Percentiles rank a stretch among this genome's conserved stretches.
Conservation (phyloP, 768 basidiomycete species). For the Mycena alexandri region DNA sequence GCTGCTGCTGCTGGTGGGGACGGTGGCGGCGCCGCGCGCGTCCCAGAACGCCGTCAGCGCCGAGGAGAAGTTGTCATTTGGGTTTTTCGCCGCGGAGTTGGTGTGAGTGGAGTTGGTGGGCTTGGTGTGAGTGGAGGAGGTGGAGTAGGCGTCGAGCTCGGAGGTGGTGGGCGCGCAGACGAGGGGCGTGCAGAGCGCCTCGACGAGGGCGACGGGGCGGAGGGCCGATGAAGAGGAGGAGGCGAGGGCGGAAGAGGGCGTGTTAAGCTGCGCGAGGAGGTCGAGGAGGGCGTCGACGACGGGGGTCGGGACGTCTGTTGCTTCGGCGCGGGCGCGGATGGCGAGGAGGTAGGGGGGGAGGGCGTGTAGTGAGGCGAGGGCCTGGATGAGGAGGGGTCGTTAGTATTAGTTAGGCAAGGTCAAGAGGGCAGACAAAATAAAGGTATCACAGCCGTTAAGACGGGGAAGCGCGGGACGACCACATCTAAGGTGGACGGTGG, state of each 20-base stretch:
- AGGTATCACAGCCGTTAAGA: too few species aligned
- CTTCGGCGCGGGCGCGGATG: constrained; percentile 82
- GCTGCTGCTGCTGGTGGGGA: constrained; percentile 43
- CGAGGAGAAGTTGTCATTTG: too few species aligned
- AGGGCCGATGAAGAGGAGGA: constrained; percentile 67
- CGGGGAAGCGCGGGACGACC: too few species aligned
- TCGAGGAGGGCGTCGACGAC: constrained; percentile 82
- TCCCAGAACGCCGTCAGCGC: constrained; percentile 52
- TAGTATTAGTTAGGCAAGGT: too few species aligned
- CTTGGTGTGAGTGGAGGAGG: constrained; percentile 79
- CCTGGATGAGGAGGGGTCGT: constrained; percentile 58
- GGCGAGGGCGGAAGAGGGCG: constrained; percentile 86
- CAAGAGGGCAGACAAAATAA: too few species aligned
- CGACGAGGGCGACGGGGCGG: constrained; percentile 46
- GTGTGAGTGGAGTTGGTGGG: too few species aligned
- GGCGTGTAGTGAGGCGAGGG: constrained; percentile 88
- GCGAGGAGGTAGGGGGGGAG: constrained; percentile 84
- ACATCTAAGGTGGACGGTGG: too few species aligned
- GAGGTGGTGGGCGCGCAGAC: constrained; percentile 45
- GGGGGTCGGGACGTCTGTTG: constrained; percentile 85
- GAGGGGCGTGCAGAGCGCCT: constrained; percentile 61
- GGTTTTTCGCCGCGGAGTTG: constrained; percentile 57
- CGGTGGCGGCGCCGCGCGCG: too few species aligned
- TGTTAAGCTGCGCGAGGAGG: constrained; percentile 73
- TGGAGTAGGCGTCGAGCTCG: constrained; percentile 71